phyloP scores from a whole-genome alignment of 495 filamentous ascomycete genomes.

The Aspergillus baeticus region DNA sequence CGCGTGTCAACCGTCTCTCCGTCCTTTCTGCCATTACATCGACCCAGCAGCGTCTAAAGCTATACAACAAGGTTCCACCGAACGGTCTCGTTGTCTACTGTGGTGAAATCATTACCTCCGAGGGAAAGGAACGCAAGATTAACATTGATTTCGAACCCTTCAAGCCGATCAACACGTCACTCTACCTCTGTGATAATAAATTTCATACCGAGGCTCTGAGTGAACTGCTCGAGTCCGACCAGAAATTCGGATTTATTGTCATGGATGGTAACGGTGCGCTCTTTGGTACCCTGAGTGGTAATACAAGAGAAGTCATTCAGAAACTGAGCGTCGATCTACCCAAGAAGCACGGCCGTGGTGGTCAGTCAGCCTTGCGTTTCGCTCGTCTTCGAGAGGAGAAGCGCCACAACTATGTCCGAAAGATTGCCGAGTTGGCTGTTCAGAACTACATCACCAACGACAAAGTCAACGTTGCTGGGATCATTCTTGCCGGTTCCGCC shows the following conservation, averaged over 20 bases:
- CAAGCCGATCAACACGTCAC: conserved; percentile 98
- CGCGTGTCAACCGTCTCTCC: conserved; percentile 95
- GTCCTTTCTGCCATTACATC: conserved; percentile 98
- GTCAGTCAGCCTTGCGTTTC: conserved; percentile 98
- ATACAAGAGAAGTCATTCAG: conserved; percentile 95
- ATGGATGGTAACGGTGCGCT: conserved; percentile 99
- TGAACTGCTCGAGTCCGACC: conserved; percentile 95
- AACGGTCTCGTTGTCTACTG: conserved; percentile 98
- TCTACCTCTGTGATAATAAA: conserved; percentile 99
- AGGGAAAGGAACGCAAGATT: conserved; percentile 98
- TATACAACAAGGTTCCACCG: conserved; percentile 96
- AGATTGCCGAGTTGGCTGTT: conserved; percentile 94
- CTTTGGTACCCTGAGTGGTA: conserved; percentile 94
- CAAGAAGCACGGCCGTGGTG: conserved; percentile 99
- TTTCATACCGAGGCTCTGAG: conserved; percentile 97
- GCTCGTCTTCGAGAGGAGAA: conserved; percentile 99
- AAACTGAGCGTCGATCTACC: conserved; percentile 96
- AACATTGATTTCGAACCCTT: conserved; percentile 99
- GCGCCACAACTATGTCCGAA: conserved; percentile 98
- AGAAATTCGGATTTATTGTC: conserved; percentile 98
- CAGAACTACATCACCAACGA: conserved; percentile 98
- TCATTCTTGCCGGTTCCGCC: conserved; percentile 93
- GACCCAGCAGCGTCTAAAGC: conserved; percentile 96
- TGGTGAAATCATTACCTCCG: conserved; percentile 98
- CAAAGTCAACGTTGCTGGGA: conserved; percentile 93